phyloP scores from a whole-genome alignment of 2,329 filamentous ascomycete genomes.

The Ophiostoma sp. region DNA sequence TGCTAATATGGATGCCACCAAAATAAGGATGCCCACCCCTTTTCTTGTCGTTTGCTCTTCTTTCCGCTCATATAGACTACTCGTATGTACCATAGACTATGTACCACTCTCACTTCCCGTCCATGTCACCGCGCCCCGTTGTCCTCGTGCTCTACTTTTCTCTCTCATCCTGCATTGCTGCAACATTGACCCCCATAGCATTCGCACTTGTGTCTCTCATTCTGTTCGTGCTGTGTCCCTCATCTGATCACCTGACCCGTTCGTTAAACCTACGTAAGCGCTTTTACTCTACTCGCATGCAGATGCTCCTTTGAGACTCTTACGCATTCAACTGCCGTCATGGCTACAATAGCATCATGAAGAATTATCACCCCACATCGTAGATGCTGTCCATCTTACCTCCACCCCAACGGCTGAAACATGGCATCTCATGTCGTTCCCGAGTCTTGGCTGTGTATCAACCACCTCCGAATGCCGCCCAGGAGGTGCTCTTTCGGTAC shows the following conservation, averaged over 20 bases:
- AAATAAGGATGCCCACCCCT: background rate
- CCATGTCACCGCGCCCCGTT: background rate
- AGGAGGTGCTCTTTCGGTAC: background rate
- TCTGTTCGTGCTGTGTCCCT: background rate
- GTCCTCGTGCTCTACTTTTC: background rate
- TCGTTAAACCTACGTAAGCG: background rate
- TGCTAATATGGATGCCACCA: no score
- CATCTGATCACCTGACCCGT: background rate
- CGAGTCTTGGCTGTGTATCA: background rate
- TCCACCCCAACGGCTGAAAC: background rate
- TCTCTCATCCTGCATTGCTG: background rate
- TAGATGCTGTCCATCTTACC: no score
- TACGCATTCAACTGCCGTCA: background rate
- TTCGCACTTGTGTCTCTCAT: background rate
- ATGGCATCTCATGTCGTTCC: background rate
- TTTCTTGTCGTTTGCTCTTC: background rate
- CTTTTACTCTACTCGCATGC: background rate
- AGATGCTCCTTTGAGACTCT: background rate
- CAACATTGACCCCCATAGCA: background rate
- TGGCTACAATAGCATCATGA: background rate
- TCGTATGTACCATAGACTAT: background rate
- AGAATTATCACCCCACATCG: background rate
- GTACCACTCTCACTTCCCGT: background rate
- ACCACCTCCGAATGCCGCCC: background rate
- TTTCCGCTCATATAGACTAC: background rate